Evolutionary conservation across 345 rosid genomes (phyloP), one percentile per base, ranked within the genome.

Genomic region (Toxicodendron radicans): DNA sequence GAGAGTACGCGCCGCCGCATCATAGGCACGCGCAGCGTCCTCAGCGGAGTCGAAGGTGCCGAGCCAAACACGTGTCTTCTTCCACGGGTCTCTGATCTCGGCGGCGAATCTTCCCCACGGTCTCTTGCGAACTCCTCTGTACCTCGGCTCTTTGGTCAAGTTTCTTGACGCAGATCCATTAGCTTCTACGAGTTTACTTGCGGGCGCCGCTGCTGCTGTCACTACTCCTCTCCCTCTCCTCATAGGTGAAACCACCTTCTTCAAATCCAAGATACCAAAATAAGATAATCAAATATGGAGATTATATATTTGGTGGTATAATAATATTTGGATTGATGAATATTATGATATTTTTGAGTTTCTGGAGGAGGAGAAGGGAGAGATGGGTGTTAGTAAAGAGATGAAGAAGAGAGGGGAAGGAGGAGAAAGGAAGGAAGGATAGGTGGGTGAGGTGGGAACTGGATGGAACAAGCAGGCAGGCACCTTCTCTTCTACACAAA

Each of bases 21-120:
- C 99, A 80, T 95, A 95, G 27, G 99, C 97, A 13, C 86, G 86
- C 2, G 99, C 99, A 0, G 99, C 99, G 1, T 92, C 99, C 38
- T 84, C 94, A 4, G 97, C 97, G n/a, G 97, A 88, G 58, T 90
- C 91, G 53, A 91, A 94, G 30, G 98, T 94, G 17, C 98, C 99
- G 6, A 95, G 89, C 99, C 99, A 92, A 0, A 95, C 99, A 1
- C 97, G 78, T 1, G 97, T 82, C 68, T 92, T 95, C 69, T 91
- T 95, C 80, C 83, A 71, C 0, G 99, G 99, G 79, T 95, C 97
- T 60, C 99, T 86, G 88, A 95, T 95, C 91, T 95, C 99, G 0
- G 99, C 97, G 0, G 97, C 97, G 81, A 86, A 95, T 35, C 90
- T 79, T 0, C 99, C 97, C 95, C 97, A 91, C 17, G 95, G 97